Evolutionary conservation across 805 yeast genomes (phyloP).

Genomic region (Ogataea corticis): DNA sequence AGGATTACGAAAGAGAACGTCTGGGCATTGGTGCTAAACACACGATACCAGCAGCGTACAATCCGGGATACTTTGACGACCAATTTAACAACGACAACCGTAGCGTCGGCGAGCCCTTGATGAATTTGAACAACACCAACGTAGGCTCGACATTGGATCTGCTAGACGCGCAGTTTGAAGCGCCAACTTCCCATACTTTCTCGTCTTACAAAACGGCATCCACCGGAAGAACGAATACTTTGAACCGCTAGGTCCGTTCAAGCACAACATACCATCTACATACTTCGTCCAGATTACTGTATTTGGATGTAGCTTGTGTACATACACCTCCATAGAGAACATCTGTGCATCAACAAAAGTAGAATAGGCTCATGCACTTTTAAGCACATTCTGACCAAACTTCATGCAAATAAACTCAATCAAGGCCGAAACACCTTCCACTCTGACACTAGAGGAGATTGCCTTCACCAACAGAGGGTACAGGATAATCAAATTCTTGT

Average conservation of each 20-base stretch:
- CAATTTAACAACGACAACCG: constrained; percentile 4
- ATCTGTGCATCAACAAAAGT: neutral
- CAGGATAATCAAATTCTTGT: constrained; percentile 15
- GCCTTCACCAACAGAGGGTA: constrained; percentile 27
- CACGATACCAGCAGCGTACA: constrained; percentile 29
- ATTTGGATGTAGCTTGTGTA: neutral
- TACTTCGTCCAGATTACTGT: neutral
- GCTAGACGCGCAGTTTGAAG: constrained; percentile 5
- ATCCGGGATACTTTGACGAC: constrained; percentile 22
- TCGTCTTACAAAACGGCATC: constrained; percentile 18
- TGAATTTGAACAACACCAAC: neutral
- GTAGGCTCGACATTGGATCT: constrained; percentile 11
- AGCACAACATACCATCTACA: neutral
- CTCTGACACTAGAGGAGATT: constrained; percentile 18
- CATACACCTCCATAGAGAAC: constrained; percentile 1
- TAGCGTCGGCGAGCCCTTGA: constrained; percentile 1
- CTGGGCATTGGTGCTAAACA: constrained; percentile 20
- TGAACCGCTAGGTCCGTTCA: neutral
- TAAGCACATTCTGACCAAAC: constrained; percentile 10
- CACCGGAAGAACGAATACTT: neutral
- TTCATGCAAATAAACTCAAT: constrained; percentile 20
- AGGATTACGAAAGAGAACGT: constrained; percentile 81
- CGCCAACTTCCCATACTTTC: constrained; percentile 13
- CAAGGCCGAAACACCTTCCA: constrained; percentile 19
- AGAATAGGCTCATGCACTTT: too few species aligned